Conservation (phyloP, 345 rosid species). For the Eucalyptus shirleyi region DNA sequence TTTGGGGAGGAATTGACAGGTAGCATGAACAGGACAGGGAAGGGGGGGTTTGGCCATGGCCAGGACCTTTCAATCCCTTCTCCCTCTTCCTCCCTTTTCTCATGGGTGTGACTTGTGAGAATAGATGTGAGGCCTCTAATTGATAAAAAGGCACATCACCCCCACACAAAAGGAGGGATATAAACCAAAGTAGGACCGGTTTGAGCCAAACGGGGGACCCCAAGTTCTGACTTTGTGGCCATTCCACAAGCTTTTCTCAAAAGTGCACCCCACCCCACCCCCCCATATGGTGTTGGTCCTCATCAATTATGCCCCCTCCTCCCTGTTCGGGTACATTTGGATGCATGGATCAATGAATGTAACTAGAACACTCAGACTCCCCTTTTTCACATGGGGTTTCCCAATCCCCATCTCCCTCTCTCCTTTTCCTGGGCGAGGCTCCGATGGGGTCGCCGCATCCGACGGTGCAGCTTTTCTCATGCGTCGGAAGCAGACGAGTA, state of each 20-base stretch:
- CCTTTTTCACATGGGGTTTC: background rate
- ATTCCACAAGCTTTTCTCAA: background rate
- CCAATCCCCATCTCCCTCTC: background rate
- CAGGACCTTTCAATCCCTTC: background rate
- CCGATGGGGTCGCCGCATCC: background rate
- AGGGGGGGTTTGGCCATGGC: background rate
- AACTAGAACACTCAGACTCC: background rate
- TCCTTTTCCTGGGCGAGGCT: background rate
- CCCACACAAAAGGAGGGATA: background rate
- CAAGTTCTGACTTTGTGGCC: background rate
- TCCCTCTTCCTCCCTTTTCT: background rate
- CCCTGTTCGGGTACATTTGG: background rate
- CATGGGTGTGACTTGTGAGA: background rate
- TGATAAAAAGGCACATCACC: background rate
- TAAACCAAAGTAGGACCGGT: background rate
- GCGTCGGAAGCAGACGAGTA: background rate
- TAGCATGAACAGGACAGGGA: background rate
- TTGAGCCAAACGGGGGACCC: background rate
- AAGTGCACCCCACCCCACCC: background rate
- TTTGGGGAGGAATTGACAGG: background rate
- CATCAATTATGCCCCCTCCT: background rate
- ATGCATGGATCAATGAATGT: background rate
- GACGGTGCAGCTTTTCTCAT: background rate
- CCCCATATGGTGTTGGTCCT: background rate
- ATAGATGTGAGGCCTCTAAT: background rate